Conservation (phyloP, 192 early-diverging fungal species). For the Endogone sp. region DNA sequence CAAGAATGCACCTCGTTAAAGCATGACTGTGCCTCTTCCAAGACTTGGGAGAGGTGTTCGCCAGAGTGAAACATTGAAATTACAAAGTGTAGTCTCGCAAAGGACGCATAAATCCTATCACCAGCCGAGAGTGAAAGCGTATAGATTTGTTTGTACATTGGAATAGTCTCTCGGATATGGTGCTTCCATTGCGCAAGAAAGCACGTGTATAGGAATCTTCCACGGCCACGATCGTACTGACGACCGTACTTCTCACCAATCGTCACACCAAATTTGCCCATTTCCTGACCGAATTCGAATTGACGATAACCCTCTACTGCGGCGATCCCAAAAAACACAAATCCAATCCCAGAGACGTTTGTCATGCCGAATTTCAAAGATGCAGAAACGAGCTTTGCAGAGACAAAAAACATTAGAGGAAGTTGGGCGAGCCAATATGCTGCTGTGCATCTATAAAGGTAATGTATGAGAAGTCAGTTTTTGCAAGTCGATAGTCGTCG, state of each 20-base stretch:
- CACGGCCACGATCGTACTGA: conserved; percentile 18
- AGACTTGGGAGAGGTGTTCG: conserved; percentile 5
- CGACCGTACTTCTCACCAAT: conserved; percentile 11
- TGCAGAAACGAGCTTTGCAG: conserved; percentile 12
- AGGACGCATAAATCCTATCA: conserved; percentile 27
- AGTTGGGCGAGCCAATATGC: conserved; percentile 27
- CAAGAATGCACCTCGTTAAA: conserved; percentile 17
- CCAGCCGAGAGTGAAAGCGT: conserved; percentile 9
- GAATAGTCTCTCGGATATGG: conserved; percentile 9
- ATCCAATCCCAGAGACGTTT: conserved; percentile 13
- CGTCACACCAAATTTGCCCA: conserved; percentile 18
- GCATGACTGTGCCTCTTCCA: conserved; percentile 15
- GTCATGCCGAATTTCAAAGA: conserved; percentile 18
- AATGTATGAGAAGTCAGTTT: neutral
- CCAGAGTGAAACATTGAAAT: conserved; percentile 5
- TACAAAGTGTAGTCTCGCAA: conserved; percentile 14
- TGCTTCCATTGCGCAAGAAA: conserved; percentile 22
- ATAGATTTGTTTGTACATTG: neutral
- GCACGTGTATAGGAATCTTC: conserved; percentile 10
- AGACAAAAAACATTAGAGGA: conserved; percentile 19
- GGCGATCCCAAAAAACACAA: conserved; percentile 17
- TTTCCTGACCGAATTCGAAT: conserved; percentile 16
- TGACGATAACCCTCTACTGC: conserved; percentile 17
- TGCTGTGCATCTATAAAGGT: conserved; percentile 6
- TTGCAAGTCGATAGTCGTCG: neutral